Percentiles rank a stretch among this genome's conserved stretches.
Evolutionary conservation across 257 asterid species (phyloP).

Genomic region (Agastache rugosa): DNA sequence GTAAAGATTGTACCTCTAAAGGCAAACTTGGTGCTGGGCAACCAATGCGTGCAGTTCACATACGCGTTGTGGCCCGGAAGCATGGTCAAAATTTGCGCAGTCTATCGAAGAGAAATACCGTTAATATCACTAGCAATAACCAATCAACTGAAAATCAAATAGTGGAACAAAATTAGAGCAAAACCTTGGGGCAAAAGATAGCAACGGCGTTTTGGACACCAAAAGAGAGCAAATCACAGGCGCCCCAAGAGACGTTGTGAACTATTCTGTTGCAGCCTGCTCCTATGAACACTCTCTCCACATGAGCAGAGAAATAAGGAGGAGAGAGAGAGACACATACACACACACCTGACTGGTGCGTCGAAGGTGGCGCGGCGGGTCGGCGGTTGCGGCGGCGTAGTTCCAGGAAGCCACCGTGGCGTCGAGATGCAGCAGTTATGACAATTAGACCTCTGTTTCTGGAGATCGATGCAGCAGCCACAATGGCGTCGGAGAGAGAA

Average conservation of each 20-base stretch:
- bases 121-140: background rate
- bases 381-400: no score
- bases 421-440: no score
- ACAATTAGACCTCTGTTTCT: no score
- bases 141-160: background rate
- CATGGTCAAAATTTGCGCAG: conserved; percentile 83
- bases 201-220: conserved; percentile 95
- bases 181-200: conserved; percentile 87
- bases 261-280: conserved; percentile 92
- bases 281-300: conserved; percentile 68
- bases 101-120: conserved; percentile 44
- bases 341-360: no score
- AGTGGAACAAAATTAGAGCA: no score
- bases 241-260: conserved; percentile 96
- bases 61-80: conserved; percentile 91
- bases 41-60: conserved; percentile 93
- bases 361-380: no score
- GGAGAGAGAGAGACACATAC: no score
- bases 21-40: conserved; percentile 85
- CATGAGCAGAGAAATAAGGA: no score
- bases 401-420: no score
- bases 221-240: conserved; percentile 77
- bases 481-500: no score
- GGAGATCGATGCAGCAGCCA: no score
- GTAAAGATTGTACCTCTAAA: conserved; percentile 63